These are phyloP conservation scores for Colletotrichum sp. DNA, from an alignment of 2,329 filamentous ascomycete species.

Conservation along the genomic window DNA sequence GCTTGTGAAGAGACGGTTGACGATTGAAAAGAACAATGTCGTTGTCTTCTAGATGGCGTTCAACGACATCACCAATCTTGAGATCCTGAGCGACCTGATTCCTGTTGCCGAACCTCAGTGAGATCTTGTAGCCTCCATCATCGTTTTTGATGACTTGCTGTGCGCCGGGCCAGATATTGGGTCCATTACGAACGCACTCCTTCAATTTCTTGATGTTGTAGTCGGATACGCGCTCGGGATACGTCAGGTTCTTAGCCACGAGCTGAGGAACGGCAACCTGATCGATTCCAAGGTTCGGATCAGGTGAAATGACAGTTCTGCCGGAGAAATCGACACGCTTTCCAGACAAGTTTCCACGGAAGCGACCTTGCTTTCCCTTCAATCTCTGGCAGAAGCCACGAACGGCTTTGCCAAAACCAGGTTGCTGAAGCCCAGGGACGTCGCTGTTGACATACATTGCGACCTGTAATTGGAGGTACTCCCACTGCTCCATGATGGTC, in stretches of 20 bases:
- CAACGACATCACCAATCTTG: constrained; percentile 84
- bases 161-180: constrained; percentile 83
- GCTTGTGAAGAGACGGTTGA: constrained; percentile 95
- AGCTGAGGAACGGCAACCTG: constrained; percentile 90
- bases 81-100: constrained; percentile 76
- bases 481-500: constrained; percentile 98
- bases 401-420: constrained; percentile 85
- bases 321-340: constrained; percentile 99
- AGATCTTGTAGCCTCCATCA: constrained; percentile 70
- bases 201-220: constrained; percentile 87
- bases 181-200: constrained; percentile 76
- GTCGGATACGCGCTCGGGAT: constrained; percentile 84
- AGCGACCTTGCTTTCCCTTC: constrained; percentile 97
- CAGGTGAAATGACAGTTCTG: constrained; percentile 95
- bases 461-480: constrained; percentile 92
- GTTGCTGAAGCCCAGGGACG: constrained; percentile 88
- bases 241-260: constrained; percentile 96
- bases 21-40: constrained; percentile 98
- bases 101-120: constrained; percentile 76
- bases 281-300: constrained; percentile 92
- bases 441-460: constrained; percentile 99
- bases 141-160: constrained; percentile 76
- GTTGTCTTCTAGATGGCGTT: constrained; percentile 92
- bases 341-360: constrained; percentile 94
- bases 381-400: constrained; percentile 93